Base-by-base conservation (phyloP, 176 grass and related monocot species). In the Phoenix roebelenii region DNA sequence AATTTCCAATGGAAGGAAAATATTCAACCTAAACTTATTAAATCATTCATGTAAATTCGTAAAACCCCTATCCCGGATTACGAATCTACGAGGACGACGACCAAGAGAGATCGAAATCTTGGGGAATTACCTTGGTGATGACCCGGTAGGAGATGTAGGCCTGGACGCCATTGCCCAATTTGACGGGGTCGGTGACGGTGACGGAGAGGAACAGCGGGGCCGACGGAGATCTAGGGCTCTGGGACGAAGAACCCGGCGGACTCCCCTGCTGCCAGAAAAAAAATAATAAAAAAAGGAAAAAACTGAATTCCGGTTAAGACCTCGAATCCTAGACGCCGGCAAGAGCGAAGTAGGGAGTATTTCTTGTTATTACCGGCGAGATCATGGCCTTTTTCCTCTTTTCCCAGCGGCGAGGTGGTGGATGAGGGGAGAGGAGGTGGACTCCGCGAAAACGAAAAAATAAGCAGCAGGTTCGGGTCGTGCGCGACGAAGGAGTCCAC, bases 91-190 rank as follows among this genome's bases (percentile, higher is more conserved):
- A 44, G 35, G 15, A 18, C 50, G 2, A 3, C 15, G 4, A 57
- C 18, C 28, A 35, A 30, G 69, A 75, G 51, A 18, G 56, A 79
- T 52, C 55, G 35, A 51, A 60, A 52, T 57, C 49, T 44, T 44
- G 9, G 35, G 35, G 35, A 44, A 44, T 44, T 44, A 98, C 93
- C 88, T 85, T 98, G 55, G 93, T 89, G 63, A 98, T 92, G 73
- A 93, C 88, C 49, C 93, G 88, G 70, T 92, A 98, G 48, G 93
- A 98, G 84, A 98, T 98, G 73, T 98, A 98, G 64, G 88, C 25
- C 75, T 98, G 93, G 52, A 98, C 93, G 59, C 93, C 88, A 59
- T 81, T 89, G 16, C 93, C 88, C 82, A 98, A 74, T 85, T 89
- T 98, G 29, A 98, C 93, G 67, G 93, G 93, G 76, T 98, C 93